Conservation (phyloP, 306 rosid genomes). For the Fragaria vesca region DNA sequence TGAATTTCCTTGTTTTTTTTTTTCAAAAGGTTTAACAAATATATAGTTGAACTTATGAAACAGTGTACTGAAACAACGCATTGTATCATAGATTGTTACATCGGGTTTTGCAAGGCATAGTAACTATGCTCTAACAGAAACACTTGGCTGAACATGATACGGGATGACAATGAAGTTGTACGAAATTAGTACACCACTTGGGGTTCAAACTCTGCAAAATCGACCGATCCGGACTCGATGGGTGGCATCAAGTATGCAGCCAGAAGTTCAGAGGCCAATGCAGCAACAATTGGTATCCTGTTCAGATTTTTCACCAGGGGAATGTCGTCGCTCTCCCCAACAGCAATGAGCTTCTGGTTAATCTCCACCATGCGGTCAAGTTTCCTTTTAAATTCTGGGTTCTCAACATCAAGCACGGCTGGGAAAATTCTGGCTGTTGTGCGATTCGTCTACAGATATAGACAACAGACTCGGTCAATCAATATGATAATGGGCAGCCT, state of each 20-base stretch:
- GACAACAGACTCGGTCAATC: slow-evolving; percentile 1
- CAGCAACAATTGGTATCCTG: slow-evolving; percentile 84
- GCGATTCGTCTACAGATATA: slow-evolving; percentile 78
- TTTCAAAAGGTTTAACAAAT: too few species aligned
- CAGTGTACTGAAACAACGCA: background rate
- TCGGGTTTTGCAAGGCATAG: background rate
- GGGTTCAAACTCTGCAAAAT: slow-evolving; percentile 85
- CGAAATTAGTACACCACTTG: slow-evolving; percentile 74
- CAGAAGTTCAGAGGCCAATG: slow-evolving; percentile 75
- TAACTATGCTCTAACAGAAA: background rate
- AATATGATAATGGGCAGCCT: background rate
- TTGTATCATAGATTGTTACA: background rate
- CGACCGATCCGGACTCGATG: slow-evolving; percentile 95
- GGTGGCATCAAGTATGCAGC: slow-evolving; percentile 95
- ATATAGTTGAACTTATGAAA: background rate
- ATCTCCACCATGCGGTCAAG: slow-evolving; percentile 89
- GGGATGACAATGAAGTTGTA: slow-evolving; percentile 26
- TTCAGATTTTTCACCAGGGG: slow-evolving; percentile 83
- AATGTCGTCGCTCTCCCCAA: slow-evolving; percentile 62
- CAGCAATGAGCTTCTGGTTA: slow-evolving; percentile 67
- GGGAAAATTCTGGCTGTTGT: slow-evolving; percentile 96
- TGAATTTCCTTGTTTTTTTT: too few species aligned
- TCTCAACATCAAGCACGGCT: slow-evolving; percentile 93
- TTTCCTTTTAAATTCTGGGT: slow-evolving; percentile 92
- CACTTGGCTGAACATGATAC: background rate